Percentiles rank a stretch among this genome's conserved stretches.
These are phyloP conservation scores for Rubia peregrina DNA, from an alignment of 305 asterid species.

Conservation along the genomic window DNA sequence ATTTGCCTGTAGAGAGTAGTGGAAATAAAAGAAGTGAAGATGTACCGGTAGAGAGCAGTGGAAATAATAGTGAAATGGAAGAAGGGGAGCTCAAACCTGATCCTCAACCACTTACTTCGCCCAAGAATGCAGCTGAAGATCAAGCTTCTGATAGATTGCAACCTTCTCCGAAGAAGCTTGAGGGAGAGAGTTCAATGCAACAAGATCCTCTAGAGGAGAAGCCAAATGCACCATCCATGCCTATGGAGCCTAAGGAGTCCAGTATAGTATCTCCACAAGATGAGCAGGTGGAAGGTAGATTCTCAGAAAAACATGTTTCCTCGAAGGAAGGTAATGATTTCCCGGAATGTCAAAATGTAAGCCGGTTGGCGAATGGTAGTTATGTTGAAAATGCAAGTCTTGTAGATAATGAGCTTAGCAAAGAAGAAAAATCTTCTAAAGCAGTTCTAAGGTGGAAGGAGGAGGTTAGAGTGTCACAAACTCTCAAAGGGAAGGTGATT, in stretches of 20 bases:
- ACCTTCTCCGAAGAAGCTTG: constrained; percentile 31
- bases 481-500: constrained; percentile 33
- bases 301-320: constrained; percentile 31
- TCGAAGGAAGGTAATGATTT: constrained; percentile 30
- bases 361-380: constrained; percentile 22
- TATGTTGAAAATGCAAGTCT: constrained; percentile 31
- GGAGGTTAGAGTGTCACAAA: constrained; percentile 29
- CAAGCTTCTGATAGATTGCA: constrained; percentile 32
- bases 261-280: constrained; percentile 25
- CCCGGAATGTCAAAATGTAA: constrained; percentile 27
- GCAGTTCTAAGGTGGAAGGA: constrained; percentile 37
- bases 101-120: constrained; percentile 42
- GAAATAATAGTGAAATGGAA: constrained; percentile 70
- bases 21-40: constrained; percentile 59
- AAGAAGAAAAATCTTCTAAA: constrained; percentile 26
- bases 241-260: constrained; percentile 29
- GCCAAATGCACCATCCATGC: constrained; percentile 14
- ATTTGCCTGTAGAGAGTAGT: constrained; percentile 50
- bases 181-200: constrained; percentile 21
- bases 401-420: constrained; percentile 29
- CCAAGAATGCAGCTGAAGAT: constrained; percentile 36
- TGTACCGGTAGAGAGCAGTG: constrained; percentile 53
- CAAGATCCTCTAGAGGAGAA: constrained; percentile 25
- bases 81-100: constrained; percentile 98
- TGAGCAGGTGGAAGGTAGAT: constrained; percentile 33